Evolutionary conservation across 371 early-diverging fungal species (phyloP), one percentile per base, ranked within the genome.

Genomic region (Coemansia sp.): DNA sequence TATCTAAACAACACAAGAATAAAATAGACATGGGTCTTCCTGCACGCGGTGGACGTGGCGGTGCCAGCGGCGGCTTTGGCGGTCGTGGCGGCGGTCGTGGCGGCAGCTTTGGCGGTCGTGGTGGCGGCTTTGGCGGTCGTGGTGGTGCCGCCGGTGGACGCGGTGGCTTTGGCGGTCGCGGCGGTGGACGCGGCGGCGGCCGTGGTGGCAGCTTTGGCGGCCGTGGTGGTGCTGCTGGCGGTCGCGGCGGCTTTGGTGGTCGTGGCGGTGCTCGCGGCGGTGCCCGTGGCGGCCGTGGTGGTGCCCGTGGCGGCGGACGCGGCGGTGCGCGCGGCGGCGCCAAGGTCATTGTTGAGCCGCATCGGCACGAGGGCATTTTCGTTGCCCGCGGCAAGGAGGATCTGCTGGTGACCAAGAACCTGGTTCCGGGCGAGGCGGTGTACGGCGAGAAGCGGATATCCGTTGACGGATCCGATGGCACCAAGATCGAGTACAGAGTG

Each of bases 341-440:
- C 80, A 94, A 91, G 84, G 94, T 99, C 44, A 86, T 99, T 55
- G 86, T 98, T 62, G 95, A 96, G 82, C 99, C 99, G 48, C 97
- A 96, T 79, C 89, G 97, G 82, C 99, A 98, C 84, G 91, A 90
- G 72, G 94, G 94, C 53, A 90, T 99, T 75, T 99, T 95, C 76
- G 88, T 99, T 80, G 97, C 97, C 37, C 89, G 97, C 78, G 97
- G 97, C 55, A 99, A 99, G 87, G 99, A 99, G 84, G 99, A 99
- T 84, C 82, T 97, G 77, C 86, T 99, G 50, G 91, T 97, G 52
- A 99, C 99, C 76, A 95, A 94, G 88, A 99, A 99, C 86, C 79
- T 99, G 71, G 96, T 97, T 29, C 97, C 99, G 62, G 99, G 99
- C 51, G 94, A 97, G 80, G 83, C 92, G 63, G 99, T 99, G 47